Conservation (phyloP, 2,329 filamentous ascomycete genomes). For the Paecilomyces sp. region DNA sequence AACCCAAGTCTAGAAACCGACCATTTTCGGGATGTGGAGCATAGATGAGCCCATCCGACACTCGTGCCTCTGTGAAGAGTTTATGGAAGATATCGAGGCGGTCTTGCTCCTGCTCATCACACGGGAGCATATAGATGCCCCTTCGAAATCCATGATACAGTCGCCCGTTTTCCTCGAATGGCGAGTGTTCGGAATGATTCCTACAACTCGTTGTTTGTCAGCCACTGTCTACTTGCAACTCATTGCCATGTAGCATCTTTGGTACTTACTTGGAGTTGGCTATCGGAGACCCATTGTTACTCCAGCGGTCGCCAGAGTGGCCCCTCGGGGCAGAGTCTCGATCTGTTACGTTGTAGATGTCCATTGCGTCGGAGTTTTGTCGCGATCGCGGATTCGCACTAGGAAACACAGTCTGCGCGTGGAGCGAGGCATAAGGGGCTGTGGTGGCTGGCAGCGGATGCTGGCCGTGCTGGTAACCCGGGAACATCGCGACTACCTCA, state of each 20-base stretch:
- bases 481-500: slow-evolving; percentile 11
- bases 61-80: slow-evolving; percentile 60
- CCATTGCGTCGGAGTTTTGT: slow-evolving; percentile 29
- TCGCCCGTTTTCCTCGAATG: slow-evolving; percentile 60
- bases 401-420: slow-evolving; percentile 16
- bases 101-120: slow-evolving; percentile 70
- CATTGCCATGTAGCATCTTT: not conserved
- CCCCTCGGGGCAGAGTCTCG: slow-evolving; percentile 18
- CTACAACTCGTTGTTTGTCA: slow-evolving; percentile 8
- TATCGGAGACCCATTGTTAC: slow-evolving; percentile 21
- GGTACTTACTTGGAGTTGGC: slow-evolving; percentile 2
- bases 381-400: slow-evolving; percentile 22
- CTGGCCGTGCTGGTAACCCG: slow-evolving; percentile 14
- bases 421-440: slow-evolving; percentile 14
- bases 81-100: slow-evolving; percentile 78
- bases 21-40: slow-evolving; percentile 33
- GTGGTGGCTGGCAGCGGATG: slow-evolving; percentile 12
- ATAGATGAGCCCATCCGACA: slow-evolving; percentile 36
- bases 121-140: slow-evolving; percentile 68
- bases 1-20: slow-evolving; percentile 62
- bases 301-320: slow-evolving; percentile 14
- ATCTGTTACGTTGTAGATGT: slow-evolving; percentile 26
- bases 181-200: slow-evolving; percentile 27
- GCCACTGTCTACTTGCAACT: not conserved
- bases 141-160: slow-evolving; percentile 61